A percentile compares a stretch with the other conserved stretches of the same genome.
phyloP scores from a whole-genome alignment of 83 land plant genomes.

The Thuja plicata region DNA sequence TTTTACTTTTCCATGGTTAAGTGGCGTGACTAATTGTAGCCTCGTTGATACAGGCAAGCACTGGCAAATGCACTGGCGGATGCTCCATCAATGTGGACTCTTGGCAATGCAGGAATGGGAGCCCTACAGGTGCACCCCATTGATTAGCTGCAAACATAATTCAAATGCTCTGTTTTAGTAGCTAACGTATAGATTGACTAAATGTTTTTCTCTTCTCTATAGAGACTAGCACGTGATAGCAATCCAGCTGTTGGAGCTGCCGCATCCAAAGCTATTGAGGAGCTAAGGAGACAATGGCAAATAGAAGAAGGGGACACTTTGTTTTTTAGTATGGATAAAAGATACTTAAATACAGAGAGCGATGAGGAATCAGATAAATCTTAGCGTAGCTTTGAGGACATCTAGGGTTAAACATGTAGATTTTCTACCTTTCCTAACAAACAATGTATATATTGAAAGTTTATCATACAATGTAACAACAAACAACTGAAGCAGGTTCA shows the following conservation, averaged over 20 bases:
- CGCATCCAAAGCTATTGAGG: conserved; percentile 80
- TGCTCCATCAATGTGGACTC: conserved; percentile 98
- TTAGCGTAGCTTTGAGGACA: not conserved
- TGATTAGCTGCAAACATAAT: not conserved
- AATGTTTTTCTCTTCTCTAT: conserved; percentile 8
- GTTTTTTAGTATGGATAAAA: conserved; percentile 51
- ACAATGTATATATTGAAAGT: conserved; percentile 7
- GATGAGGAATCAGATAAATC: conserved; percentile 11
- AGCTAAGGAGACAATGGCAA: conserved; percentile 85
- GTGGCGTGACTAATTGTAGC: not conserved
- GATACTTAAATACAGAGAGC: not conserved
- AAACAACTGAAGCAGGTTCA: no score
- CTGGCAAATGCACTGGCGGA: conserved; percentile 95
- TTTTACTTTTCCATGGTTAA: not conserved
- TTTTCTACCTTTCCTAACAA: not conserved
- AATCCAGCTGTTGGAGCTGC: conserved; percentile 92
- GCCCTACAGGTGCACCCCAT: conserved; percentile 76
- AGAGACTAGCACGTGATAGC: conserved; percentile 92
- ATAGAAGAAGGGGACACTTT: conserved; percentile 72
- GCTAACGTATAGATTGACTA: not conserved
- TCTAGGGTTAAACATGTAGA: not conserved
- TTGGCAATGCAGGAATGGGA: conserved; percentile 99
- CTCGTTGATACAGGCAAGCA: conserved; percentile 62
- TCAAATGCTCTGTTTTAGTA: not conserved
- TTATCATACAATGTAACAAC: no score